Base-by-base conservation (phyloP, 2,329 filamentous ascomycete species). In the Furcasterigmium sp. region DNA sequence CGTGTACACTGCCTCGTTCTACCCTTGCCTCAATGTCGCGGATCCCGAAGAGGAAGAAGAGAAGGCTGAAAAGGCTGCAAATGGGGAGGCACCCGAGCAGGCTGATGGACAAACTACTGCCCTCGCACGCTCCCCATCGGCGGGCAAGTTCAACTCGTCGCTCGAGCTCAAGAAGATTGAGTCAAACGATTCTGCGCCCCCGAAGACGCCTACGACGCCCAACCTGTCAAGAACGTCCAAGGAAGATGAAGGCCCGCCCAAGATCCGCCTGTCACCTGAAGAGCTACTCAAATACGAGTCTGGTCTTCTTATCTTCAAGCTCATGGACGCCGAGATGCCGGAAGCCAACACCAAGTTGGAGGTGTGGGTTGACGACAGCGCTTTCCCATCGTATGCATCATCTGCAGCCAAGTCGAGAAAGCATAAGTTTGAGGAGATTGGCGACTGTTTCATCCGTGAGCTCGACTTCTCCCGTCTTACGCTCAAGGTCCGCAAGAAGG, bases 391-490 rank as follows among this genome's bases (percentile, higher is more conserved):
- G 1, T 97, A 95, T 60, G 75, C 80, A 2, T 94, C 90, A 10
- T 82, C 86, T 1, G 88, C 82, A 50, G 84, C 90, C 25, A 83
- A 80, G 56, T 77, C 74, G 32, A 84, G 75, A 53, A 69, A 75
- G 10, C 78, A 83, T 58, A 86, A 80, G 41, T 89, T 97, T 63
- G 87, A 93, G 53, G 93, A 98, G 65, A 90, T 91, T 57, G 91
- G 91, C 39, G 93, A 98, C 64, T 93, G 90, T 42, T 90, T 98
- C 65, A 87, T 98, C 47, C 88, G 93, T 48, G 93, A 98, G 63
- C 76, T 98, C n/a, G 94, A 98, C 51, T 91, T 96, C 55, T 98
- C 93, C 3, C 87, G 85, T 52, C 81, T 98, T 46, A 97, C 91
- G 0, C 76, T 98, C 51, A 87, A 90, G 45, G 75, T 96, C 38